phyloP scores from a whole-genome alignment of 176 grass and related monocot genomes.

The Bromus sterilis region DNA sequence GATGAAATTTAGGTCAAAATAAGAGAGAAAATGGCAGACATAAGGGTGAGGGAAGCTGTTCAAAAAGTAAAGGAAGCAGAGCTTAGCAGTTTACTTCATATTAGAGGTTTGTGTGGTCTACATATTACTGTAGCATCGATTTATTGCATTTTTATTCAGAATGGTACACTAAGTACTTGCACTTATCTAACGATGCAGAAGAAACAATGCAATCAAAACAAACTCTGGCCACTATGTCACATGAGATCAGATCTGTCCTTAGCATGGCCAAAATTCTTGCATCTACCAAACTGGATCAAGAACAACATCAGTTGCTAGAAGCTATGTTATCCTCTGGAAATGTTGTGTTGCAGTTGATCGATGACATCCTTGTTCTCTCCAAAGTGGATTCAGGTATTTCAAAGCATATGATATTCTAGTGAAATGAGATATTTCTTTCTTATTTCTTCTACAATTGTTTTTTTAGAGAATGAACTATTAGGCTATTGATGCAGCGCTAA shows the following conservation, averaged over 20 bases:
- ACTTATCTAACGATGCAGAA: slow-evolving; percentile 39
- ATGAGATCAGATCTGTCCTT: slow-evolving; percentile 87
- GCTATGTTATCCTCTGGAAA: slow-evolving; percentile 85
- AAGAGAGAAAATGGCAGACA: slow-evolving; percentile 77
- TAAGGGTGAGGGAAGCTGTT: slow-evolving; percentile 69
- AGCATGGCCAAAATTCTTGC: slow-evolving; percentile 75
- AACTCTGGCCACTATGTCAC: slow-evolving; percentile 79
- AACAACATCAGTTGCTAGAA: slow-evolving; percentile 72
- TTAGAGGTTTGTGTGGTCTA: slow-evolving; percentile 52
- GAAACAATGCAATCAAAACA: slow-evolving; percentile 79
- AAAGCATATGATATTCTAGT: not conserved
- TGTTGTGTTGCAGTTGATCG: slow-evolving; percentile 67
- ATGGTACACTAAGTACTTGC: not conserved
- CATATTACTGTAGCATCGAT: not conserved
- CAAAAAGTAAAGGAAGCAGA: slow-evolving; percentile 90
- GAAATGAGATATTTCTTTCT: too few species aligned
- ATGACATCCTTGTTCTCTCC: slow-evolving; percentile 75
- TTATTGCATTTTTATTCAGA: not conserved
- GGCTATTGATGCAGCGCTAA: too few species aligned
- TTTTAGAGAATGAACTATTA: too few species aligned
- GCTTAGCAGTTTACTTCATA: slow-evolving; percentile 65
- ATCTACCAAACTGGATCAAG: slow-evolving; percentile 58
- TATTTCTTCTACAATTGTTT: too few species aligned
- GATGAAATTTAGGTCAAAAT: slow-evolving; percentile 37
- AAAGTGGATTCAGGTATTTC: slow-evolving; percentile 84